A percentile compares a stretch with the other conserved stretches of the same genome.
These are phyloP conservation scores for Ramalina peruviana DNA, from an alignment of 495 filamentous ascomycete genomes.

Conservation along the genomic window DNA sequence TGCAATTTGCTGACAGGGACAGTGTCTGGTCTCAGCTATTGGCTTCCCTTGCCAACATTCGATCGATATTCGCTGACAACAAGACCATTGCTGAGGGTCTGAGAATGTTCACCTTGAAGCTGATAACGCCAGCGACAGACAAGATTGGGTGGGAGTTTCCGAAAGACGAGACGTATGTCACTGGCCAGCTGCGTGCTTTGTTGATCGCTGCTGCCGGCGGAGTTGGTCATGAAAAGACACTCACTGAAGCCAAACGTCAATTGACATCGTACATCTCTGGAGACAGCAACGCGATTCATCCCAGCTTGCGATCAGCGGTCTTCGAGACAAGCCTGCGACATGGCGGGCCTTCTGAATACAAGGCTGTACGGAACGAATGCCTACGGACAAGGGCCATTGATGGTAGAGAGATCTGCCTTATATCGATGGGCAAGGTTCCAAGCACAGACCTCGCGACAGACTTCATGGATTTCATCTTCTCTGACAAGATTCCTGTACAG, in stretches of 20 bases:
- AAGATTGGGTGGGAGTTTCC: slow-evolving; percentile 75
- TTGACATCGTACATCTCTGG: slow-evolving; percentile 63
- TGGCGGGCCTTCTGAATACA: slow-evolving; percentile 50
- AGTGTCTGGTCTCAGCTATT: slow-evolving; percentile 78
- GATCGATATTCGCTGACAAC: slow-evolving; percentile 48
- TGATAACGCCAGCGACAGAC: slow-evolving; percentile 57
- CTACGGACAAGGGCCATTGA: slow-evolving; percentile 68
- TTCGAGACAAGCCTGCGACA: slow-evolving; percentile 66
- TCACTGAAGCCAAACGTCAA: slow-evolving; percentile 53
- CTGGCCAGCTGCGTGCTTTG: slow-evolving; percentile 62
- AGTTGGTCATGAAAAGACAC: slow-evolving; percentile 56
- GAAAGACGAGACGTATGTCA: slow-evolving; percentile 65
- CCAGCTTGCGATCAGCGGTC: slow-evolving; percentile 62
- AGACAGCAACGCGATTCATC: slow-evolving; percentile 56
- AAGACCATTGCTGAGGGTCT: slow-evolving; percentile 46
- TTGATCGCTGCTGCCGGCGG: slow-evolving; percentile 61
- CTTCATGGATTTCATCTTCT: slow-evolving; percentile 69
- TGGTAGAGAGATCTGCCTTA: slow-evolving; percentile 73
- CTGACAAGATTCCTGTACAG: slow-evolving; percentile 58
- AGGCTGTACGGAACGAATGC: slow-evolving; percentile 72
- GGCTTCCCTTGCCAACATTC: slow-evolving; percentile 49
- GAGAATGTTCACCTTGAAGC: slow-evolving; percentile 55
- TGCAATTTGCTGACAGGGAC: slow-evolving; percentile 11
- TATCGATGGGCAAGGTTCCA: slow-evolving; percentile 60
- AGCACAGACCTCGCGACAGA: slow-evolving; percentile 51